phyloP scores from a whole-genome alignment of 352 stramenopile genomes.

The Pythium apleroticum region DNA sequence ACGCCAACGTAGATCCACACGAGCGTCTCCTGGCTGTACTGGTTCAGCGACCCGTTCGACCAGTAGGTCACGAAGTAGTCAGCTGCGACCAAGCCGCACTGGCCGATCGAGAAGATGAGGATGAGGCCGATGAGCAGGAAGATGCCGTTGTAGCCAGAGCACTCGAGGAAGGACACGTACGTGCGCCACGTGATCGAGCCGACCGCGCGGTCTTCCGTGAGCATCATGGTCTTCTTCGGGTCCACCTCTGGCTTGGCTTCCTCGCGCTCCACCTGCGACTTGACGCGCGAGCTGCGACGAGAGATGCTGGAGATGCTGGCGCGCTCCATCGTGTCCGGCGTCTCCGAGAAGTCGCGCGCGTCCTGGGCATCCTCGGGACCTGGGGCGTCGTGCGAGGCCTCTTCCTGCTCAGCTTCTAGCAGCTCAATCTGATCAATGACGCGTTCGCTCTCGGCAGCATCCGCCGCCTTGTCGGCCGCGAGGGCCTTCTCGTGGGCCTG shows the following conservation, averaged over 20 bases:
- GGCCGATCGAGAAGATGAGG: constrained; percentile 12
- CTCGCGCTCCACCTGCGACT: constrained; percentile 38
- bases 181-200: constrained; percentile 61
- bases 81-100: constrained; percentile 4
- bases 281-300: constrained; percentile 53
- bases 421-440: constrained; percentile 32
- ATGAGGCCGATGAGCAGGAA: constrained; percentile 1
- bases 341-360: not conserved
- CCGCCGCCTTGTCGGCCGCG: constrained; percentile 63
- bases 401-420: constrained; percentile 15
- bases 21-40: constrained; percentile 12
- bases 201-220: constrained; percentile 64
- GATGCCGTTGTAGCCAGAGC: constrained; percentile 18
- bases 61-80: constrained; percentile 90
- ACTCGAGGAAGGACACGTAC: constrained; percentile 47
- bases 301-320: constrained; percentile 26
- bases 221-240: constrained; percentile 36
- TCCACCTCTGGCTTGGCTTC: constrained; percentile 1
- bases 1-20: constrained; percentile 4
- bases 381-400: constrained; percentile 35
- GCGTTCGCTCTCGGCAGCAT: constrained; percentile 42
- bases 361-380: not conserved
- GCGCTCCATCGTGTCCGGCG: not conserved
- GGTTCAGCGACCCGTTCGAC: constrained; percentile 51
- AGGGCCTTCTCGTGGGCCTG: constrained; percentile 46